phyloP scores from a whole-genome alignment of 2,329 filamentous ascomycete species.

The Colletotrichum camelliae region DNA sequence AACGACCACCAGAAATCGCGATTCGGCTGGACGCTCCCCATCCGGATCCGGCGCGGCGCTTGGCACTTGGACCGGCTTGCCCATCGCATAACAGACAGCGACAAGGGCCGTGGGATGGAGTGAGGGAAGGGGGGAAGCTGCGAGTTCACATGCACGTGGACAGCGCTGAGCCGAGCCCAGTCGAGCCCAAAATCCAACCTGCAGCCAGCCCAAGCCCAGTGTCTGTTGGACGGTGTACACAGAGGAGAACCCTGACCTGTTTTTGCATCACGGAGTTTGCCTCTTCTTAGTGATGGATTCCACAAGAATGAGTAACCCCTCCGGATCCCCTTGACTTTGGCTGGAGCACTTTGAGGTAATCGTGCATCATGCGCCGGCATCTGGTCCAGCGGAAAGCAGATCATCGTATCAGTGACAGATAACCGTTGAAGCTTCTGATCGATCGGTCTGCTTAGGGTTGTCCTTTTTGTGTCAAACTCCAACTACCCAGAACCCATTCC shows the following conservation, averaged over 20 bases:
- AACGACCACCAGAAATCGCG: background rate
- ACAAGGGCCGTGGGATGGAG: background rate
- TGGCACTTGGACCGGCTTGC: slow-evolving; percentile 1
- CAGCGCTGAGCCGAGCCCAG: background rate
- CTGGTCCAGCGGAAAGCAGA: background rate
- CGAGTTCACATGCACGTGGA: slow-evolving; percentile 4
- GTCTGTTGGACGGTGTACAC: background rate
- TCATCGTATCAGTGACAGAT: slow-evolving; percentile 4
- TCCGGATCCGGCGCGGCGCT: slow-evolving; percentile 18
- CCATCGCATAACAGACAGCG: background rate
- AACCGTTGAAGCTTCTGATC: background rate
- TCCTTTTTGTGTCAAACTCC: background rate
- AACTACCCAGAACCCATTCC: background rate
- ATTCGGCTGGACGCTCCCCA: slow-evolving; percentile 17
- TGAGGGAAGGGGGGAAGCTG: background rate
- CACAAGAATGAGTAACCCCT: background rate
- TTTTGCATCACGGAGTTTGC: background rate
- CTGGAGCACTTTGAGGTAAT: background rate
- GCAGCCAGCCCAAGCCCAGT: background rate
- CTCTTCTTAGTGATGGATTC: background rate
- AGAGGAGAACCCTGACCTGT: background rate
- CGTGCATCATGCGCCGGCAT: background rate
- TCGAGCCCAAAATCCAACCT: background rate
- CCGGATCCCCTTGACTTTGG: background rate
- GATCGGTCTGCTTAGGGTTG: background rate